These are phyloP conservation scores for Grosmannia clavigera DNA, from an alignment of 2,329 filamentous ascomycete genomes.

Conservation along the genomic window DNA sequence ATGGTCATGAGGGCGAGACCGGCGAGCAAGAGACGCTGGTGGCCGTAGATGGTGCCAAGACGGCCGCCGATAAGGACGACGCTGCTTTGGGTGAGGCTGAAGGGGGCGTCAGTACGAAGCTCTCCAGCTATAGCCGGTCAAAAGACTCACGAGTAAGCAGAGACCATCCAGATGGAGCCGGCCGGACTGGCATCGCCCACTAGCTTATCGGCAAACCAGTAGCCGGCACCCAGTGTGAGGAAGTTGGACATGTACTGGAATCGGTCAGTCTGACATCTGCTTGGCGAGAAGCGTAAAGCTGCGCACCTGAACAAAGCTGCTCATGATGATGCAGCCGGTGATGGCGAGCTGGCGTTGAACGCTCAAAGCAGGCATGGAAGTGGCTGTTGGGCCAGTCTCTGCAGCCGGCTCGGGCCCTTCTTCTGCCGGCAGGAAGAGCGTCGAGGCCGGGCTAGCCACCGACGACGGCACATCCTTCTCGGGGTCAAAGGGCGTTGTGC, in stretches of 20 bases:
- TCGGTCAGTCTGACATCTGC: background rate
- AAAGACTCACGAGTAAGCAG: slow-evolving; percentile 22
- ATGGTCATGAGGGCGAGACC: slow-evolving; percentile 29
- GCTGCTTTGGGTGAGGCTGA: slow-evolving; percentile 34
- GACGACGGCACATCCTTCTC: background rate
- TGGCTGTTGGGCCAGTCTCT: background rate
- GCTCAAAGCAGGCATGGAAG: background rate
- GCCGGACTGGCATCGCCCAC: slow-evolving; percentile 18
- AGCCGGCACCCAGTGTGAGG: slow-evolving; percentile 18
- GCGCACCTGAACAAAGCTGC: background rate
- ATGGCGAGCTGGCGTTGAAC: background rate
- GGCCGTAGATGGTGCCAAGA: slow-evolving; percentile 39
- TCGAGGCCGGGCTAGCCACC: background rate
- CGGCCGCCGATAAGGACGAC: slow-evolving; percentile 41
- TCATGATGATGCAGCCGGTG: background rate
- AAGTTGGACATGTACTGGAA: slow-evolving; percentile 19
- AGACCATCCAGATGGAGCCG: slow-evolving; percentile 27
- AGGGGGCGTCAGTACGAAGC: background rate
- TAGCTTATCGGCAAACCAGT: slow-evolving; percentile 17
- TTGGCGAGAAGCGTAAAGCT: background rate
- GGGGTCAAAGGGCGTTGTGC: background rate
- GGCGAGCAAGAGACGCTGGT: slow-evolving; percentile 31
- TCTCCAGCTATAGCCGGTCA: too few relatives aligned
- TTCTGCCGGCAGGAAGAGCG: background rate
- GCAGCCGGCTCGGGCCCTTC: background rate